phyloP scores from a whole-genome alignment of 2,329 filamentous ascomycete species.

The Pseudogymnoascus verrucosus region DNA sequence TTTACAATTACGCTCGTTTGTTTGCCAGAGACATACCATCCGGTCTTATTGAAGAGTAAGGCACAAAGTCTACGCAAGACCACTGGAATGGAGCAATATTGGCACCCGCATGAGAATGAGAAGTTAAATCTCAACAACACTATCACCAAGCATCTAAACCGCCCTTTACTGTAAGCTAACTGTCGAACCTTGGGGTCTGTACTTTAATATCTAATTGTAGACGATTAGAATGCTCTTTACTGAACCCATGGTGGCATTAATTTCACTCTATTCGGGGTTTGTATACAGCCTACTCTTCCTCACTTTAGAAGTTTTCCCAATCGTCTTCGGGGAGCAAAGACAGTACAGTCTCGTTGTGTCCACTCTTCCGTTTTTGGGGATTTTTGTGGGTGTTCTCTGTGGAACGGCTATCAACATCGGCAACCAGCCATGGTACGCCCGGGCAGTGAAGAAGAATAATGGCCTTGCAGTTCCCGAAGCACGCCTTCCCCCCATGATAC shows the following conservation, averaged over 20 bases:
- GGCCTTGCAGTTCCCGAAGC: constrained; percentile 36
- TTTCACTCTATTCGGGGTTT: constrained; percentile 62
- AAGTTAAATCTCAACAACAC: constrained; percentile 23
- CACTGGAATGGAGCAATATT: constrained; percentile 20
- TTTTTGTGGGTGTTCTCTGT: constrained; percentile 36
- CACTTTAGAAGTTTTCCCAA: constrained; percentile 44
- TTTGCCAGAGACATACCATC: too few relatives aligned
- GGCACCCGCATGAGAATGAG: constrained; percentile 22
- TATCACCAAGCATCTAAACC: constrained; percentile 23
- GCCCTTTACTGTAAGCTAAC: constrained; percentile 22
- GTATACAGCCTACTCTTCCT: constrained; percentile 63
- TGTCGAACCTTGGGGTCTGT: too few relatives aligned
- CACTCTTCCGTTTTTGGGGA: constrained; percentile 52
- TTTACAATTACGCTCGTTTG: too few relatives aligned
- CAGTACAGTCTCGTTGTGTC: constrained; percentile 50
- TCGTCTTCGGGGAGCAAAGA: constrained; percentile 55
- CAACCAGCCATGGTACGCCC: constrained; percentile 23
- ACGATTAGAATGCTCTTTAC: constrained; percentile 40
- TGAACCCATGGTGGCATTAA: constrained; percentile 55
- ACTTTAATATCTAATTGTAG: too few relatives aligned
- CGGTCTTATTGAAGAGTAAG: too few relatives aligned
- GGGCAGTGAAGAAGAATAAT: constrained; percentile 24
- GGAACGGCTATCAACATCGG: constrained; percentile 42
- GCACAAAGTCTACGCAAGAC: constrained; percentile 28
- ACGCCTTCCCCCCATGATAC: constrained; percentile 41